Base-by-base conservation (phyloP, 2,329 filamentous ascomycete species). In the Alternaria sp. region DNA sequence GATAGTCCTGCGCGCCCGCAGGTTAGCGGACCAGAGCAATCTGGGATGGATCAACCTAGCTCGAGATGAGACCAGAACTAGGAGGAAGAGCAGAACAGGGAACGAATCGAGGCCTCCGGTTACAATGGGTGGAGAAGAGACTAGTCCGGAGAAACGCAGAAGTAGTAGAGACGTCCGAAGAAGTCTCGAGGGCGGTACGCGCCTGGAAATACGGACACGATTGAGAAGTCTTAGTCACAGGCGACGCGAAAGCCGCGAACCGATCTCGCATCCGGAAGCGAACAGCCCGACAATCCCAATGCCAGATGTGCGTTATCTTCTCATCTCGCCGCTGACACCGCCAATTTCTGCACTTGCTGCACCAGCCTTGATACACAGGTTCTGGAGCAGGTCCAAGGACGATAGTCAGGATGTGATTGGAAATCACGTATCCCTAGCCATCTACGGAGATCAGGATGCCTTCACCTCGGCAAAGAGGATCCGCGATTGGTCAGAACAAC, bases 401-500 rank as follows among this genome's bases (percentile, higher is more conserved):
- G 46, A 51, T 1, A 8, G 54, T 13, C 51, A 54, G 4, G 66
- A 73, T 10, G 53, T 64, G 10, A 54, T 76, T 36, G 69, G 66
- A 5, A 70, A 66, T 36, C 65, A 73, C 46, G 52, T 53, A 5
- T 89, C 89, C 0, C 74, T 97, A 33, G 88, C 86, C 0, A 77
- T 96, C 0, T 96, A 88, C 70, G 94, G 93, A 1, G 86, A 89
- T 50, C 81, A 84, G 4, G 93, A 98, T 74, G 78, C 83, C 0
- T 96, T 97, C 64, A 88, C 91, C 1, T 85, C 88, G 1, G 81
- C 80, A 3, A 84, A 82, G 57, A 90, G 86, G 74, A 80, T 93
- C 66, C 83, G 85, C 10, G 78, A 81, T 1, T 97, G 93, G 93
- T 81, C 81, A 9, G 78, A 79, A 39, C 82, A 80, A 58, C 77